These are phyloP conservation scores for Aspergillus sergii DNA, from an alignment of 2,329 filamentous ascomycete species.

Conservation along the genomic window DNA sequence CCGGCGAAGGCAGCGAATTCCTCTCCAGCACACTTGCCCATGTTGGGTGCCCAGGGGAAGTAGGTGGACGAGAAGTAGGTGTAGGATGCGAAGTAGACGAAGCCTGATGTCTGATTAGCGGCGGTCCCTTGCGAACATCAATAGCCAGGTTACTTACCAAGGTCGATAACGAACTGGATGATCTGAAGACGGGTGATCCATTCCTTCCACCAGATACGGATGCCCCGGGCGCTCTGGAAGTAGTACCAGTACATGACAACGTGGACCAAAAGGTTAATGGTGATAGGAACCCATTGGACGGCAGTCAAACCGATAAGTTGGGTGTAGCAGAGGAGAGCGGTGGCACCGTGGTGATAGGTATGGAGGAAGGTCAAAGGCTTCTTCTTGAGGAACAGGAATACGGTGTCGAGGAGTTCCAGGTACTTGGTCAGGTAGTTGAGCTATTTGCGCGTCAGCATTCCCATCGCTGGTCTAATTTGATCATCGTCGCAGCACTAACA, in stretches of 20 bases:
- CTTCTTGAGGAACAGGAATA: slow-evolving; percentile 99
- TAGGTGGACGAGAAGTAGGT: slow-evolving; percentile 95
- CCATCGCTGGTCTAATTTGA: not conserved
- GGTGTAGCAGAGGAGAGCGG: slow-evolving; percentile 95
- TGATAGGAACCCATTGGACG: slow-evolving; percentile 93
- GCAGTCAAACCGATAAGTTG: slow-evolving; percentile 91
- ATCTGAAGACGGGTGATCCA: slow-evolving; percentile 99
- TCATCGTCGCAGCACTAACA: slow-evolving; percentile 58
- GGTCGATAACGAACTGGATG: slow-evolving; percentile 93
- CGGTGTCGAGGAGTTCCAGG: slow-evolving; percentile 90
- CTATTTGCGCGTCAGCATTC: slow-evolving; percentile 57
- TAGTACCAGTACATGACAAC: slow-evolving; percentile 99
- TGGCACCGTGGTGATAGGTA: slow-evolving; percentile 98
- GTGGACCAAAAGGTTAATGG: slow-evolving; percentile 89
- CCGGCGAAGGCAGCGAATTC: slow-evolving; percentile 94
- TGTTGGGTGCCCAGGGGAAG: slow-evolving; percentile 81
- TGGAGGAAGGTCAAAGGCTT: slow-evolving; percentile 99
- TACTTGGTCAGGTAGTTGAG: slow-evolving; percentile 99
- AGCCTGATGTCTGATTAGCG: slow-evolving; percentile 60
- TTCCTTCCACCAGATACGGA: slow-evolving; percentile 99
- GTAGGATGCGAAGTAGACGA: slow-evolving; percentile 99
- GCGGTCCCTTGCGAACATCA: slow-evolving; percentile 11
- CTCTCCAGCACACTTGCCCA: slow-evolving; percentile 87
- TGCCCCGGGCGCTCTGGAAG: slow-evolving; percentile 95
- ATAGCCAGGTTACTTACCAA: slow-evolving; percentile 63